Percentiles rank a stretch among this genome's conserved stretches.
Evolutionary conservation across 257 asterid genomes (phyloP).

Genomic region (Hygrophila difformis): DNA sequence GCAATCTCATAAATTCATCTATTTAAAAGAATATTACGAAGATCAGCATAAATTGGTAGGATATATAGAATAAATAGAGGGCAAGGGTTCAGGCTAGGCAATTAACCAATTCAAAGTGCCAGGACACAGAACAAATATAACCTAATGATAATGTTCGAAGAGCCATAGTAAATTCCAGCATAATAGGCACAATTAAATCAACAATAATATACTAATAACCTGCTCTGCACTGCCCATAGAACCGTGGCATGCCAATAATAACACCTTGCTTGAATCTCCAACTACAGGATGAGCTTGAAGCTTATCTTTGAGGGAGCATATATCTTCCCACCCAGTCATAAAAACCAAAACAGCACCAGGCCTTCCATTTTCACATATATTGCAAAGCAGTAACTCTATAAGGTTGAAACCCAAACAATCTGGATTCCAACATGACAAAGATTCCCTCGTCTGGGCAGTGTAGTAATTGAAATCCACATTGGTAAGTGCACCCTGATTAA

Average conservation of each 20-base stretch:
- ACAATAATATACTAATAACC: conserved; percentile 35
- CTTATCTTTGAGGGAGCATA: conserved; percentile 71
- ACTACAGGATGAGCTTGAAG: conserved; percentile 67
- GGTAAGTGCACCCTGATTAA: conserved; percentile 58
- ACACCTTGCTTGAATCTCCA: conserved; percentile 70
- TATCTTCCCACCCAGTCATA: conserved; percentile 98
- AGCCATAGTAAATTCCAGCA: background rate
- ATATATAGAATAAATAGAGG: too few relatives aligned
- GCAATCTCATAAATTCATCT: conserved; percentile 4
- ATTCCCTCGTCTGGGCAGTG: conserved; percentile 61
- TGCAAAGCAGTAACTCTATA: conserved; percentile 57
- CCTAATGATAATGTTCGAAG: background rate
- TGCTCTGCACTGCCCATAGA: conserved; percentile 94
- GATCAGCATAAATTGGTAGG: background rate
- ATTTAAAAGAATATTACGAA: conserved; percentile 1
- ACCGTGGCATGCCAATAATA: conserved; percentile 88
- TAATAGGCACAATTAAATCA: conserved; percentile 1
- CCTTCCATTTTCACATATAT: conserved; percentile 56
- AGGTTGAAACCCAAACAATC: conserved; percentile 82
- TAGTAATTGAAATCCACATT: conserved; percentile 58
- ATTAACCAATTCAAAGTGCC: conserved; percentile 5
- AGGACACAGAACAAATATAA: conserved; percentile 4
- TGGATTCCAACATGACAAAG: conserved; percentile 89
- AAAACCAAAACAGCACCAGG: conserved; percentile 91
- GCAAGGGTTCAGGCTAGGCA: conserved; percentile 3